Percentiles rank a stretch among this genome's conserved stretches.
These are phyloP conservation scores for Phytophthora podocarpi DNA, from an alignment of 352 stramenopile species.

Conservation along the genomic window DNA sequence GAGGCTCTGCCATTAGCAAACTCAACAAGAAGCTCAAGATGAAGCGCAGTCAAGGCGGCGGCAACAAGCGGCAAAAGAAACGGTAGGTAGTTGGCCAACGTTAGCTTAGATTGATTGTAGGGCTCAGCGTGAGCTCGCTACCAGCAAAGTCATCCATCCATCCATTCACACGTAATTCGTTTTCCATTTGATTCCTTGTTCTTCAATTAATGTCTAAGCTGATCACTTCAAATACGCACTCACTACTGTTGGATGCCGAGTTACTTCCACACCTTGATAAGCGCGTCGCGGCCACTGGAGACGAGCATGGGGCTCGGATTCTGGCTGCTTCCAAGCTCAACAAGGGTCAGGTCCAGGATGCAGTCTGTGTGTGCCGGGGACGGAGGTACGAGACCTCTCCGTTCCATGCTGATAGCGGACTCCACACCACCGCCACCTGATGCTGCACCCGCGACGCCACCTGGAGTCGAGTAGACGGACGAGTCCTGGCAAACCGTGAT, in stretches of 20 bases:
- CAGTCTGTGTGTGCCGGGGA: conserved; percentile 93
- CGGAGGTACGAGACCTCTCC: conserved; percentile 85
- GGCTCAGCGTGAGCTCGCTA: neutral
- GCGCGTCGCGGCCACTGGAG: conserved; percentile 93
- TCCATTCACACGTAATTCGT: neutral
- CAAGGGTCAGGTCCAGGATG: conserved; percentile 95
- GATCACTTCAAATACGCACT: conserved; percentile 19
- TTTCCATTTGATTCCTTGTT: conserved; percentile 13
- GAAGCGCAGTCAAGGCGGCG: conserved; percentile 35
- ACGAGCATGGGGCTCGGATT: conserved; percentile 83
- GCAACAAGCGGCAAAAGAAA: conserved; percentile 51
- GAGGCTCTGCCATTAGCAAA: conserved; percentile 25
- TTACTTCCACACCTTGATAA: conserved; percentile 97
- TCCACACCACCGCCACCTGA: conserved; percentile 64
- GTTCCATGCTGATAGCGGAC: conserved; percentile 82
- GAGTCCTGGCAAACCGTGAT: conserved; percentile 89
- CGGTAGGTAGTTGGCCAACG: conserved; percentile 35
- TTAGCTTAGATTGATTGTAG: neutral
- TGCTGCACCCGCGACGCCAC: conserved; percentile 46
- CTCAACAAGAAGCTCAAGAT: conserved; percentile 47
- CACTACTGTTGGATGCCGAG: conserved; percentile 7
- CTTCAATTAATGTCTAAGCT: conserved; percentile 24
- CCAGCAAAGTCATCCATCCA: neutral
- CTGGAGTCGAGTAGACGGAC: conserved; percentile 64
- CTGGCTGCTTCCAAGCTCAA: conserved; percentile 86